Conservation (phyloP, 257 asterid genomes). For the Echium plantagineum region DNA sequence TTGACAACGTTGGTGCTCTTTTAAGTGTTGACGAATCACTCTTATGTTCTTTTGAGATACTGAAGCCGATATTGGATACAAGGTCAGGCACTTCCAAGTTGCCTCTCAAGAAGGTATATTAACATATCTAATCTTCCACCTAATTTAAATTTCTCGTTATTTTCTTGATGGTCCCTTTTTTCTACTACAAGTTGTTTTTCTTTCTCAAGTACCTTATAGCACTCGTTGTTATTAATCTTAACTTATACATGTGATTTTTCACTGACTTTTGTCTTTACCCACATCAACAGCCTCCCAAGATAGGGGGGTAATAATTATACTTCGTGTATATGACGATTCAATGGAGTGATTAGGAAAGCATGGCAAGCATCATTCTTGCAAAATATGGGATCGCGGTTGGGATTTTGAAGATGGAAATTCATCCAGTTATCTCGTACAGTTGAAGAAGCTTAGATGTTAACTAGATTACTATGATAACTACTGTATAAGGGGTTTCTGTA, state of each 20-base stretch:
- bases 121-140: background rate
- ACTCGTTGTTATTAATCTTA: background rate
- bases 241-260: background rate
- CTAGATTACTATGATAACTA: background rate
- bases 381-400: background rate
- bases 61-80: background rate
- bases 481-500: background rate
- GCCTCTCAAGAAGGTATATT: background rate
- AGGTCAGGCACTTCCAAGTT: background rate
- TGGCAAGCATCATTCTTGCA: too few relatives aligned
- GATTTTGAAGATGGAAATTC: background rate
- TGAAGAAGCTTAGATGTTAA: background rate
- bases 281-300: background rate
- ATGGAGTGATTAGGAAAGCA: too few relatives aligned
- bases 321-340: background rate
- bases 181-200: background rate
- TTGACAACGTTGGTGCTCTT: background rate
- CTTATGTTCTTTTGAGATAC: background rate
- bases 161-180: too few relatives aligned
- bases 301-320: too few relatives aligned
- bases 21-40: background rate
- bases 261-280: too few relatives aligned
- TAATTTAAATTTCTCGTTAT: background rate
- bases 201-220: background rate
- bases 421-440: background rate